phyloP scores from a whole-genome alignment of 441 rosid species.

The Raphanus hybrid region DNA sequence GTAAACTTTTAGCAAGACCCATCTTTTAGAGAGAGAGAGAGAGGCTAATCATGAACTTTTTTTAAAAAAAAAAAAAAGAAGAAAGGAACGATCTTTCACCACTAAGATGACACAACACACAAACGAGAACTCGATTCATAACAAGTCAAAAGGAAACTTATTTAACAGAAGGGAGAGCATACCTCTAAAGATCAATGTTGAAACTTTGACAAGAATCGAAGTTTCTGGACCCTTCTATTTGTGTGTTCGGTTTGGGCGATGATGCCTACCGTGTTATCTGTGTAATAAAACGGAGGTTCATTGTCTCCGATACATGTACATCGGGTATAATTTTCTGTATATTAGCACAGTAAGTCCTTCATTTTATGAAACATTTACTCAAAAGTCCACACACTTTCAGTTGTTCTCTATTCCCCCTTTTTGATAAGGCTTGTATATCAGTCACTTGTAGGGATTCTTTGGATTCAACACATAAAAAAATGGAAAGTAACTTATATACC shows the following conservation, averaged over 20 bases:
- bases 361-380: background rate
- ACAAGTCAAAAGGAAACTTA: background rate
- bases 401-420: background rate
- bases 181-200: slow-evolving; percentile 28
- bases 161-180: background rate
- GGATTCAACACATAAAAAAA: background rate
- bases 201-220: slow-evolving; percentile 7
- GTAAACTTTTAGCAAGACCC: no score
- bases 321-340: slow-evolving; percentile 13
- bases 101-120: background rate
- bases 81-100: background rate
- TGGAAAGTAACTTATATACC: background rate
- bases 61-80: no score
- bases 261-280: background rate
- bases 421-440: no score
- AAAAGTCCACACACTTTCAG: background rate
- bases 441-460: no score
- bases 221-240: background rate
- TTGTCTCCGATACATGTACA: slow-evolving; percentile 16
- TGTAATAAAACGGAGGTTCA: slow-evolving; percentile 31
- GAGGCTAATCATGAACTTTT: no score
- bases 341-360: slow-evolving; percentile 22
- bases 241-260: background rate
- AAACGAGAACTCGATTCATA: background rate
- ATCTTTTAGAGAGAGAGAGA: no score